Conservation (phyloP, 1,284 basidiomycete species). For the Chiua sp. region DNA sequence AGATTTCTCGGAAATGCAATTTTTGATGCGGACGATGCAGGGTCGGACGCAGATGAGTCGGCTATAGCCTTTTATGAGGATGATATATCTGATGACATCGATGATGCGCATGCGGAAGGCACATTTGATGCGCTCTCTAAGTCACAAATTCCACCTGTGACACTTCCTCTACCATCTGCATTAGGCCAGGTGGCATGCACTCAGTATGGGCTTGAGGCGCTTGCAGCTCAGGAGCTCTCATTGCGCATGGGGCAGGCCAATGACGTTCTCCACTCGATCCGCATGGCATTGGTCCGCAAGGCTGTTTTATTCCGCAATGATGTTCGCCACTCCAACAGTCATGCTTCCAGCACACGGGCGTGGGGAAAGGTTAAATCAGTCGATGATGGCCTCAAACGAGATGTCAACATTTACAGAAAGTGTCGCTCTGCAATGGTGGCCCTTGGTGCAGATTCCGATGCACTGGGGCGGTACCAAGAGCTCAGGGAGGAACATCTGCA, state of each 20-base stretch:
- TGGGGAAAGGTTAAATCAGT: not conserved
- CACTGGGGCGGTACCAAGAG: not conserved
- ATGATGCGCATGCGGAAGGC: too few species aligned
- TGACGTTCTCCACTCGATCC: not conserved
- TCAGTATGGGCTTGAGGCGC: not conserved
- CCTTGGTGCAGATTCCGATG: not conserved
- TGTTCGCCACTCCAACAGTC: too few species aligned
- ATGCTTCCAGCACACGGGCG: too few species aligned
- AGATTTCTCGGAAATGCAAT: too few species aligned
- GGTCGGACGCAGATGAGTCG: too few species aligned
- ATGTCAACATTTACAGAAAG: not conserved
- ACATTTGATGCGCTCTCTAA: too few species aligned
- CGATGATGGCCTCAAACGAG: not conserved
- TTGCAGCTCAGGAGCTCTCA: not conserved
- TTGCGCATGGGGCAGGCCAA: not conserved
- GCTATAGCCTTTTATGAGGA: too few species aligned
- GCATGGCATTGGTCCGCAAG: too few species aligned
- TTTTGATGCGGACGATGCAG: too few species aligned
- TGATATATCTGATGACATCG: too few species aligned
- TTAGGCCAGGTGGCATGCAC: not conserved
- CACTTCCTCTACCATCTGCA: not conserved
- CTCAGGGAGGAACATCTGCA: not conserved
- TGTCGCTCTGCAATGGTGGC: not conserved
- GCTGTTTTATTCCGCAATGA: too few species aligned
- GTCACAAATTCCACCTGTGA: too few species aligned